Base-by-base conservation (phyloP, 2,329 filamentous ascomycete genomes). In the Orbilia javanica region DNA sequence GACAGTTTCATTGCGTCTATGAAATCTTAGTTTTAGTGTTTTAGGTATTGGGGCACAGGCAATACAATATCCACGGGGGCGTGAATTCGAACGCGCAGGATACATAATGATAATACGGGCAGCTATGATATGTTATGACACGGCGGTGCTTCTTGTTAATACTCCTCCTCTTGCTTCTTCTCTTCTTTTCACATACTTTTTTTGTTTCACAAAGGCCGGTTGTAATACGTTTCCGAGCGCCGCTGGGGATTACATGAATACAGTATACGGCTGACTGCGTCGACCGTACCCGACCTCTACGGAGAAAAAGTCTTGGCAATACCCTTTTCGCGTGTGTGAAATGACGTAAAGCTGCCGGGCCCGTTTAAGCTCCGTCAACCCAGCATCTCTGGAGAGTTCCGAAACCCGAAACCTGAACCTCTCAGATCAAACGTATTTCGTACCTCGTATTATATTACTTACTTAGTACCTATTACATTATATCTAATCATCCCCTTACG, bases 1-100 rank as follows among this genome's bases (percentile, higher is more conserved):
- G 94, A 97, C 82, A 94, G 93, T 2, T 99, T 98, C 86, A 88
- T 99, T 86, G 94, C 94, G 84, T 96, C 90, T 81, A 97, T 99
- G 93, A 93, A 93, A 52, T 73, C 69, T 31, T 73, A 63, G 34
- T 22, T 60, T 36, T 22, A 13, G 31, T 27, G 3, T 27, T n/a
- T 10, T 18, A 20, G 42, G 42, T 18, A 44, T 44, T 44, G 15
- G n/a, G 18, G 8, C 42, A 11, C 22, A 15, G 46, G 20, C 22
- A 36, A 20, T 57, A n/a, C n/a, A 34, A 22, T 18, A 53, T 44
- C 25, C 34, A 55, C 15, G 25, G 29, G 18, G n/a, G 20, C 42
- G 50, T 25, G 46, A 52, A 25, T 4, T 52, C 4, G 46, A 52
- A 25, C 8, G 27, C 4, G 50, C 25, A 31, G 52, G 55, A 42